phyloP scores from a whole-genome alignment of 495 filamentous ascomycete genomes.

The Aspergillus kassunensis region DNA sequence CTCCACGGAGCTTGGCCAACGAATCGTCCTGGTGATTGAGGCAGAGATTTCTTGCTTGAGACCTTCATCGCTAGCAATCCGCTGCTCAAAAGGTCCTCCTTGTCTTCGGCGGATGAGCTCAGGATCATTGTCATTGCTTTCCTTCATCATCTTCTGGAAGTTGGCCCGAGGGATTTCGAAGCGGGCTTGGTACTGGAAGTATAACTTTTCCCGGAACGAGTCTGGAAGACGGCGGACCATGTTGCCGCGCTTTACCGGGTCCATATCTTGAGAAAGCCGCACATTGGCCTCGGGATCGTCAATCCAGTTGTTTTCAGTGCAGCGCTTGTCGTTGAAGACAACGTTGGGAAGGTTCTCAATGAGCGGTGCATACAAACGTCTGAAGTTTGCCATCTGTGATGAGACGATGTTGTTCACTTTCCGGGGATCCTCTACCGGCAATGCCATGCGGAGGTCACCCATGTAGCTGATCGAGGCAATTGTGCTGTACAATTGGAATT shows the following conservation, averaged over 20 bases:
- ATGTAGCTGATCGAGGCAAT: slow-evolving; percentile 91
- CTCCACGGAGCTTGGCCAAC: slow-evolving; percentile 85
- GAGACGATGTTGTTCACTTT: slow-evolving; percentile 93
- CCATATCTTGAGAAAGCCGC: slow-evolving; percentile 80
- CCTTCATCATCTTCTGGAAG: slow-evolving; percentile 82
- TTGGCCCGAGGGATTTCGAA: slow-evolving; percentile 78
- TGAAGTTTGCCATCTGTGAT: slow-evolving; percentile 86
- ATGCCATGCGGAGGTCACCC: slow-evolving; percentile 87
- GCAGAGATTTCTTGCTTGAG: slow-evolving; percentile 62
- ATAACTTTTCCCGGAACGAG: slow-evolving; percentile 80
- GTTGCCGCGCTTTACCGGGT: slow-evolving; percentile 81
- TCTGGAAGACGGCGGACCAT: slow-evolving; percentile 93
- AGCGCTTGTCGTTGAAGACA: slow-evolving; percentile 66
- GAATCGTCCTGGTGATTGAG: slow-evolving; percentile 80
- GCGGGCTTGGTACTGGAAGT: slow-evolving; percentile 90
- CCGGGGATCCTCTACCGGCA: slow-evolving; percentile 82
- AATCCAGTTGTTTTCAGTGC: slow-evolving; percentile 59
- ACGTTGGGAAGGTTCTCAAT: slow-evolving; percentile 89
- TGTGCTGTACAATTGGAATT: slow-evolving; percentile 80
- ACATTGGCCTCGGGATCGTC: slow-evolving; percentile 57
- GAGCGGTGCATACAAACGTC: slow-evolving; percentile 81
- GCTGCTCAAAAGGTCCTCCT: slow-evolving; percentile 79
- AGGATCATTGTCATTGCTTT: slow-evolving; percentile 59
- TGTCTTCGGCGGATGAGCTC: slow-evolving; percentile 64
- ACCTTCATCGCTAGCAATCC: slow-evolving; percentile 68